Evolutionary conservation across 2,329 filamentous ascomycete species (phyloP).

Genomic region (Falciphora oryzae): DNA sequence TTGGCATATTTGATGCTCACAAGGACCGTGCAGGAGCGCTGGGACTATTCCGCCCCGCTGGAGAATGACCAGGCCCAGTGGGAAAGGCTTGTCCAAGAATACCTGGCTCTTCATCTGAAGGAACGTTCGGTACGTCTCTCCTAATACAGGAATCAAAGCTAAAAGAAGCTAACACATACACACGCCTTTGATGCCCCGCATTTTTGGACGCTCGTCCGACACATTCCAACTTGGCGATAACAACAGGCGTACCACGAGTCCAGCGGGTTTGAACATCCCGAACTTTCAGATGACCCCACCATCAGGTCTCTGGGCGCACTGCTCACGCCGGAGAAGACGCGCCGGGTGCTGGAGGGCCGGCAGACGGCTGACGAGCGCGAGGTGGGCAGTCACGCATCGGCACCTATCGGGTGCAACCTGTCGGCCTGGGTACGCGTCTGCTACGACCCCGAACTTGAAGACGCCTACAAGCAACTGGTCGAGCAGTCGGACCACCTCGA

Average conservation of each 20-base stretch:
- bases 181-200: neutral
- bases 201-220: neutral
- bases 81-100: neutral
- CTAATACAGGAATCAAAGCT: neutral
- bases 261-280: neutral
- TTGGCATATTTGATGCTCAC: neutral
- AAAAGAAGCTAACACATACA: neutral
- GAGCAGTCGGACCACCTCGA: neutral
- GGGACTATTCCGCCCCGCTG: neutral
- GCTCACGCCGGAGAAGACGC: neutral
- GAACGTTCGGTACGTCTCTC: neutral
- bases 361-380: neutral
- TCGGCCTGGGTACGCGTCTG: neutral
- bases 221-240: conserved; percentile 1
- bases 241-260: conserved; percentile 1
- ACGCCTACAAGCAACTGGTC: neutral
- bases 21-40: neutral
- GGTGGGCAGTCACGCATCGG: neutral
- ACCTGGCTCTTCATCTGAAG: neutral
- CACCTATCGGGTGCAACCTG: neutral
- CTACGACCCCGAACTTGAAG: neutral
- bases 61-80: neutral
- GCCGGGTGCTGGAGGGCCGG: neutral
- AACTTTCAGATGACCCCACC: neutral
- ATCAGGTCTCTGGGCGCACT: neutral